Evolutionary conservation across 345 rosid species (phyloP).

Genomic region (Ricinus communis): DNA sequence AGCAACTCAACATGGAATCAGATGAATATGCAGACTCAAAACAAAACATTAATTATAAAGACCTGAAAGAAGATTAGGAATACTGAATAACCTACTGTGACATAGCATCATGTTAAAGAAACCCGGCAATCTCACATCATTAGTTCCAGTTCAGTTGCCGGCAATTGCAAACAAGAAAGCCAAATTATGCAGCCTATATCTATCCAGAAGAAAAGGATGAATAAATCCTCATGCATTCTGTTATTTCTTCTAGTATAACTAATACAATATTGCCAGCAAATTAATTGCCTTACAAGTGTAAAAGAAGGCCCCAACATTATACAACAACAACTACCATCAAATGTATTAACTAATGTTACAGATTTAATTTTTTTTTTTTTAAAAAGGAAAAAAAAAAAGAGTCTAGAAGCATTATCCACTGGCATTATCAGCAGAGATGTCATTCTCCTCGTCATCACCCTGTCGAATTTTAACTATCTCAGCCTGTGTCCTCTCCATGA

Average conservation of each 20-base stretch:
- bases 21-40: no score
- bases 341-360: slow-evolving; percentile 14
- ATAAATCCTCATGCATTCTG: slow-evolving; percentile 18
- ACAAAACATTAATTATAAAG: no score
- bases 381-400: no score
- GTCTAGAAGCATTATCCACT: slow-evolving; percentile 42
- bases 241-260: slow-evolving; percentile 20
- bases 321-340: slow-evolving; percentile 35
- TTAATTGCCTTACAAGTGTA: slow-evolving; percentile 23
- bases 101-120: not conserved
- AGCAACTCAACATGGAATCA: no score
- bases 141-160: not conserved
- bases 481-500: slow-evolving; percentile 73
- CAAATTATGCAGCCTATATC: not conserved
- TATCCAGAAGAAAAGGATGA: not conserved
- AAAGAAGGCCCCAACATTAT: slow-evolving; percentile 20
- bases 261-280: slow-evolving; percentile 21
- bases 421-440: slow-evolving; percentile 59
- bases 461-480: slow-evolving; percentile 76
- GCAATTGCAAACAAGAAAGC: not conserved
- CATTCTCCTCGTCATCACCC: slow-evolving; percentile 49
- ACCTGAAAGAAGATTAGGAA: no score
- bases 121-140: not conserved
- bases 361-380: no score
- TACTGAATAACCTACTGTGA: no score